Conservation (phyloP, 1,284 basidiomycete species). For the Tilletia setariae region DNA sequence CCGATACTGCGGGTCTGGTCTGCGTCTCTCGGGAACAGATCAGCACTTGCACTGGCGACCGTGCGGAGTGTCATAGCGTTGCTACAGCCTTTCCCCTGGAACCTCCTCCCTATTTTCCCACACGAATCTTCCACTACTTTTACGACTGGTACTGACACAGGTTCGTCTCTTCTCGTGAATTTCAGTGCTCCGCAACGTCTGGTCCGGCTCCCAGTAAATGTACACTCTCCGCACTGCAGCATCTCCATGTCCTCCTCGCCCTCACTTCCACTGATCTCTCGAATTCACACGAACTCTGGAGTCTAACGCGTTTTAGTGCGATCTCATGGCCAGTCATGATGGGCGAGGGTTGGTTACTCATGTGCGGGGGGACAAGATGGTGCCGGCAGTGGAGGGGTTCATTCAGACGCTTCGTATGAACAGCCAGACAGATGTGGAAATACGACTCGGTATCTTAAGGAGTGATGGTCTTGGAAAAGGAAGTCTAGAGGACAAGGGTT, state of each 20-base stretch:
- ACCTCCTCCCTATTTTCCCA: background rate
- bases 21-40: background rate
- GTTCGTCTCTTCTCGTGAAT: background rate
- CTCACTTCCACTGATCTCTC: background rate
- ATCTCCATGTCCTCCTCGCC: constrained; percentile 2
- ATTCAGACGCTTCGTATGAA: too few relatives aligned
- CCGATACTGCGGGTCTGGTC: background rate
- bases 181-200: constrained; percentile 18
- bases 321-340: too few relatives aligned
- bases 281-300: too few relatives aligned
- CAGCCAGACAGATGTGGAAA: too few relatives aligned
- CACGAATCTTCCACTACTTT: background rate
- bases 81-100: background rate
- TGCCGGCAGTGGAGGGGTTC: too few relatives aligned
- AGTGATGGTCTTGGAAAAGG: too few relatives aligned
- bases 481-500: too few relatives aligned
- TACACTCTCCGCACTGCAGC: background rate
- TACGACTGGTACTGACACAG: background rate
- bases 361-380: too few relatives aligned
- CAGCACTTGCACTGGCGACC: background rate
- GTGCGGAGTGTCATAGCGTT: constrained; percentile 16
- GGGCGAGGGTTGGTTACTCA: too few relatives aligned
- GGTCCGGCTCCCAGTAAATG: constrained; percentile 15
- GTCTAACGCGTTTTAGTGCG: too few relatives aligned
- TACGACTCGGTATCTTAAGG: too few relatives aligned